Conservation (phyloP, 257 asterid genomes). For the Solanum neorickii region DNA sequence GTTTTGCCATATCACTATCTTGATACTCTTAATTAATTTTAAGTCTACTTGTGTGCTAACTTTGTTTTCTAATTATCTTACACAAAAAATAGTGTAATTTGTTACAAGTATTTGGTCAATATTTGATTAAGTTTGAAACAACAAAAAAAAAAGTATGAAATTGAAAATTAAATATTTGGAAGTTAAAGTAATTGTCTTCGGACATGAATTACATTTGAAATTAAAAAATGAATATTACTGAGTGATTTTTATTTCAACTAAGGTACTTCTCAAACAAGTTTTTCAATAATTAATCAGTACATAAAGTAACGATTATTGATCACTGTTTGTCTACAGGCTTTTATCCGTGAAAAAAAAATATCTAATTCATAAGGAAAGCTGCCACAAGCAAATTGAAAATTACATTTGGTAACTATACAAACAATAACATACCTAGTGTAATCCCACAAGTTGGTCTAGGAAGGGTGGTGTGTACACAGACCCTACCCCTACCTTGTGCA, state of each 20-base stretch:
- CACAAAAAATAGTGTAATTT: background rate
- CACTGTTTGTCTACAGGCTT: background rate
- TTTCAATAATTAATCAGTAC: background rate
- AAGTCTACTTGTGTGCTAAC: background rate
- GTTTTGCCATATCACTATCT: background rate
- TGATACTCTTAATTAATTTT: background rate
- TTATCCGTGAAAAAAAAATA: background rate
- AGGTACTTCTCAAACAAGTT: background rate
- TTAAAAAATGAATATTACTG: background rate
- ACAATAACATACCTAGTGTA: background rate
- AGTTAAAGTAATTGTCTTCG: background rate
- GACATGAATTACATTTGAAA: background rate
- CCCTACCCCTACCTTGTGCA: background rate
- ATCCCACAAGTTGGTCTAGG: background rate
- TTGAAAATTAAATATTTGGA: background rate
- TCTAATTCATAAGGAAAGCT: background rate
- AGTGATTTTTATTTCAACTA: background rate
- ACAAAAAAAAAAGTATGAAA: background rate
- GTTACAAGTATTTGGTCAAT: background rate
- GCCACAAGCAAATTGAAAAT: background rate
- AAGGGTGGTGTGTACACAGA: background rate
- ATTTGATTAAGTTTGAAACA: background rate
- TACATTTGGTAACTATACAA: background rate
- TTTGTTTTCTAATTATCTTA: background rate
- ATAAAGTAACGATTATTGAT: background rate